Percentiles rank a stretch among this genome's conserved stretches.
Evolutionary conservation across 257 asterid species (phyloP).

Genomic region (Nicotiana attenuata): DNA sequence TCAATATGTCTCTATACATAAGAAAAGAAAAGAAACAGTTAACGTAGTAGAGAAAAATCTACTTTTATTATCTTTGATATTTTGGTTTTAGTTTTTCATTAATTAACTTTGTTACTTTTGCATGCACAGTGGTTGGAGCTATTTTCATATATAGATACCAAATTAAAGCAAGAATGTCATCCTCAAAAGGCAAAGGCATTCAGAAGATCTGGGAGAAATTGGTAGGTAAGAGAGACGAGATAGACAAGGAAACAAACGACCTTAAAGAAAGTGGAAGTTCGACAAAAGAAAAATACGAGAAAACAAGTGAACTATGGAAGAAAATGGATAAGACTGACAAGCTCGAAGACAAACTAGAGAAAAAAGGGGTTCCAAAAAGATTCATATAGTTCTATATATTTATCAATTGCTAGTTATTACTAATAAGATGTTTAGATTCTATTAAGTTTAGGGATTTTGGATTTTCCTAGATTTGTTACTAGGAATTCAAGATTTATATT

Average conservation of each 20-base stretch:
- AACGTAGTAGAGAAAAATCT: not conserved
- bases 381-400: not conserved
- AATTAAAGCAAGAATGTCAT: not conserved
- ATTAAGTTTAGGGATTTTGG: too few relatives aligned
- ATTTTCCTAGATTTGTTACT: too few relatives aligned
- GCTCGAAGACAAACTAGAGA: not conserved
- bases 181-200: not conserved
- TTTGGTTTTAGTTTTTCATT: not conserved
- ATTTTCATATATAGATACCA: not conserved
- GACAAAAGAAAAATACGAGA: too few relatives aligned
- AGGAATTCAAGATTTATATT: too few relatives aligned
- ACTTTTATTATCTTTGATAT: not conserved
- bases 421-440: too few relatives aligned
- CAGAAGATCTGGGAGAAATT: too few relatives aligned
- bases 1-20: too few relatives aligned
- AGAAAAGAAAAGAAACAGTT: too few relatives aligned
- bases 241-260: too few relatives aligned
- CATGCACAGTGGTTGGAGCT: not conserved
- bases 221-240: too few relatives aligned
- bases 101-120: not conserved
- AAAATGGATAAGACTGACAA: not conserved
- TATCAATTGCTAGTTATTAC: not conserved
- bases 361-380: not conserved
- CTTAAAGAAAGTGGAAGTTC: too few relatives aligned
- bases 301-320: too few relatives aligned